phyloP scores from a whole-genome alignment of 1,139 yeast genomes.

The Kodamaea sp. region DNA sequence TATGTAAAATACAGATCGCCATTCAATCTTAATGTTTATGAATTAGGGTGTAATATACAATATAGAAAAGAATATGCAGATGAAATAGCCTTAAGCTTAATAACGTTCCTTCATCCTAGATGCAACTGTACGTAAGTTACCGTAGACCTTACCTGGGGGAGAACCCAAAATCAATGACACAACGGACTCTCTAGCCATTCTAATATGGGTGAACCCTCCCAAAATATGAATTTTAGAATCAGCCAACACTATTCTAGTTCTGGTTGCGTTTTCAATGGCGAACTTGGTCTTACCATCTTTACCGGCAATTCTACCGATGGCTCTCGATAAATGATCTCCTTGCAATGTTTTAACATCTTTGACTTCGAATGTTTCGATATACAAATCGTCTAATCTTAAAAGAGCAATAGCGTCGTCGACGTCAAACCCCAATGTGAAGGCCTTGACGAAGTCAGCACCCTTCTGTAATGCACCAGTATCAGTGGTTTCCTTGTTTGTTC shows the following conservation, averaged over 20 bases:
- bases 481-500: constrained; percentile 76
- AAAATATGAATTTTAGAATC: constrained; percentile 94
- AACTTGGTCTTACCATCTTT: constrained; percentile 98
- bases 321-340: constrained; percentile 97
- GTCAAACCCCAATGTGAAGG: constrained; percentile 94
- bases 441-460: constrained; percentile 95
- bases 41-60: constrained; percentile 8
- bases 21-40: no score
- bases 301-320: constrained; percentile 99
- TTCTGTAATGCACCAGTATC: constrained; percentile 95
- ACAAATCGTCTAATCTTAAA: constrained; percentile 89
- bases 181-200: constrained; percentile 97
- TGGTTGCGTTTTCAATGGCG: constrained; percentile 96
- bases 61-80: constrained; percentile 2
- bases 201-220: constrained; percentile 95
- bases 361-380: constrained; percentile 94
- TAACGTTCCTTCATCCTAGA: constrained; percentile 96
- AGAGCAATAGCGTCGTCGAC: constrained; percentile 96
- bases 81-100: constrained; percentile 28
- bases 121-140: constrained; percentile 94
- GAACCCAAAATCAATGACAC: constrained; percentile 94
- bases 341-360: constrained; percentile 94
- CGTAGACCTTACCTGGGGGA: constrained; percentile 98
- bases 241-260: constrained; percentile 96
- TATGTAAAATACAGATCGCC: no score